These are phyloP conservation scores for Arctium lappa DNA, from an alignment of 129 eudicot genomes.

Conservation along the genomic window DNA sequence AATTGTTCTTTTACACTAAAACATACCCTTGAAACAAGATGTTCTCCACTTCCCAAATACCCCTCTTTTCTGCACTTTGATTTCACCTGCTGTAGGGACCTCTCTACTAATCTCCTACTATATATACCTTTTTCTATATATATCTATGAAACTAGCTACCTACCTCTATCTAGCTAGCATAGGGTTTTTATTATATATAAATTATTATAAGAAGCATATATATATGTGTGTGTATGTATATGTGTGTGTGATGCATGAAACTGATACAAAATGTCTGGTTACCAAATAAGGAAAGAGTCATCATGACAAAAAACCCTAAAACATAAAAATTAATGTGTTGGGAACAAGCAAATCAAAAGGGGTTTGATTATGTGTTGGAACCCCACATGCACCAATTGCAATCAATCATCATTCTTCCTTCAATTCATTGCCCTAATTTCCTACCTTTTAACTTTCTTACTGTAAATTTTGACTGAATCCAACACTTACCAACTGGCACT, in stretches of 20 bases:
- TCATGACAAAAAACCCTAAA: conserved; percentile 23
- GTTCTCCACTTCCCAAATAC: background rate
- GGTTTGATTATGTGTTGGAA: conserved; percentile 8
- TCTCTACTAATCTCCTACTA: background rate
- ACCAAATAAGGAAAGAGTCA: conserved; percentile 25
- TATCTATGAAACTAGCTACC: background rate
- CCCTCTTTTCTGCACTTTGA: background rate
- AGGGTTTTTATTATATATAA: no score
- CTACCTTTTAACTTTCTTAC: background rate
- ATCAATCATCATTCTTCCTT: conserved; percentile 1
- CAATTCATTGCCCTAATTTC: background rate
- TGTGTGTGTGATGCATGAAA: conserved; percentile 22
- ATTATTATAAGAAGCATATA: background rate
- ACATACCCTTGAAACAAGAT: background rate
- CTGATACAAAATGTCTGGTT: conserved; percentile 33
- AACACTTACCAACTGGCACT: background rate
- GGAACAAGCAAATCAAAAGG: conserved; percentile 28
- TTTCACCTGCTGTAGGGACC: conserved; percentile 18
- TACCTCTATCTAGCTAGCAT: background rate
- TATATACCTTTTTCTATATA: background rate
- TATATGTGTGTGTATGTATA: background rate
- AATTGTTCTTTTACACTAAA: conserved; percentile 8
- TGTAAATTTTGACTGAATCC: background rate
- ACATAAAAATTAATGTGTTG: conserved; percentile 7
- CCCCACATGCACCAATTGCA: conserved; percentile 21